Evolutionary conservation across 257 asterid species (phyloP), one percentile per base, ranked within the genome.

Genomic region (Plantago major): DNA sequence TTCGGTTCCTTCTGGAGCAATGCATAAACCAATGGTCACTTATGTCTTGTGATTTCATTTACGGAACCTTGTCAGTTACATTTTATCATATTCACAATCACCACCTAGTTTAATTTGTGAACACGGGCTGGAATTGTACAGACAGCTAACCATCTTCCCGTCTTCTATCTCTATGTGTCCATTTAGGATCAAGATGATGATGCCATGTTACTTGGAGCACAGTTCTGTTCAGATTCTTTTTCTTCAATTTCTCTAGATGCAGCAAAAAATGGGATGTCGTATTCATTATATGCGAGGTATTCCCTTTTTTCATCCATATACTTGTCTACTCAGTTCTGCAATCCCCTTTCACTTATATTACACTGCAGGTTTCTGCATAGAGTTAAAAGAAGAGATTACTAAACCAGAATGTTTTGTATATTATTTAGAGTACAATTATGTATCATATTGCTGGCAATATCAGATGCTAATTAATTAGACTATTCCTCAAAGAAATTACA

Each of bases 131-230:
- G 9, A 51, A 11, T 43, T 11, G 16, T 4, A 15, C 62, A 33
- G 11, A 12, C 17, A 12, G 15, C 69, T 47, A 53, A 68, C 43
- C 60, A n/a, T 51, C 68, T 63, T 14, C 58, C 55, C 26, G 22
- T 45, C 45, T 58, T 62, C 55, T 51, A 4, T 66, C 8, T 56
- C 30, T 37, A 19, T 53, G 65, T 50, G 44, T 47, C 56, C 37
- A 26, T 69, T 66, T 77, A 93, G 97, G 99, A 89, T 72, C 90
- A 79, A 70, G 96, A 93, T 70, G 83, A 93, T 63, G 99, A 93
- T 40, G 89, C 96, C 52, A 87, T 93, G 90, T 77, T 93, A 55
- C 73, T 93, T 53, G 93, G 82, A 70, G 99, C 97, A 62, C 96
- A 85, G 68, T 89, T 93, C 76, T 93, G 95, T 82, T 83, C 84